Conservation (phyloP, 2,329 filamentous ascomycete species). For the Beauveria asiatica region DNA sequence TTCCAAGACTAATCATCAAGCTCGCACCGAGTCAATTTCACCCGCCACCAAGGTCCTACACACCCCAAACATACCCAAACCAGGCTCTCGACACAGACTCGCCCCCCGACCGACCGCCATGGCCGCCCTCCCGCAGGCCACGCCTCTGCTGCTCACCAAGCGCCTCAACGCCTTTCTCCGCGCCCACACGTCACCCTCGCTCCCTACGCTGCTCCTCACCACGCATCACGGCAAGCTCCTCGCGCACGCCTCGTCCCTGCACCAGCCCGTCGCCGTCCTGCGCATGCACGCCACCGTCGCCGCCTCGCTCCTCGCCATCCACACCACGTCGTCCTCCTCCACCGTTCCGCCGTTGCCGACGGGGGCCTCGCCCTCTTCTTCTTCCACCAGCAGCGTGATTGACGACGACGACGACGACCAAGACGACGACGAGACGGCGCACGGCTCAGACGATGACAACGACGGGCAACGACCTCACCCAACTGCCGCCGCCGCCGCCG, state of each 20-base stretch:
- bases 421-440: constrained; percentile 13
- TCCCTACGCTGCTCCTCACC: constrained; percentile 52
- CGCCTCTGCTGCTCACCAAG: constrained; percentile 56
- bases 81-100: background rate
- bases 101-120: constrained; percentile 15
- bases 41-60: too few relatives aligned
- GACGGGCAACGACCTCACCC: background rate
- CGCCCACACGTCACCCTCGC: constrained; percentile 45
- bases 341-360: too few relatives aligned
- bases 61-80: background rate
- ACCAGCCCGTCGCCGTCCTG: constrained; percentile 45
- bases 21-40: too few relatives aligned
- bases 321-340: constrained; percentile 32
- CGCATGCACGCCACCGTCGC: constrained; percentile 58
- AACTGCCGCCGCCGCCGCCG: background rate
- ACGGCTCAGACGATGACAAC: constrained; percentile 10
- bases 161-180: constrained; percentile 54
- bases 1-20: too few relatives aligned
- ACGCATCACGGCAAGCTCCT: constrained; percentile 55
- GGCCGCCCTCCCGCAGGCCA: constrained; percentile 34
- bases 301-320: constrained; percentile 51
- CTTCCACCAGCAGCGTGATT: too few relatives aligned
- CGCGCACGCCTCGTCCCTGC: constrained; percentile 43
- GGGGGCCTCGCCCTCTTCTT: too few relatives aligned
- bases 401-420: constrained; percentile 19